Evolutionary conservation across 1,139 yeast species (phyloP), one percentile per base, ranked within the genome.

Genomic region (Scheffersomyces lignicola): DNA sequence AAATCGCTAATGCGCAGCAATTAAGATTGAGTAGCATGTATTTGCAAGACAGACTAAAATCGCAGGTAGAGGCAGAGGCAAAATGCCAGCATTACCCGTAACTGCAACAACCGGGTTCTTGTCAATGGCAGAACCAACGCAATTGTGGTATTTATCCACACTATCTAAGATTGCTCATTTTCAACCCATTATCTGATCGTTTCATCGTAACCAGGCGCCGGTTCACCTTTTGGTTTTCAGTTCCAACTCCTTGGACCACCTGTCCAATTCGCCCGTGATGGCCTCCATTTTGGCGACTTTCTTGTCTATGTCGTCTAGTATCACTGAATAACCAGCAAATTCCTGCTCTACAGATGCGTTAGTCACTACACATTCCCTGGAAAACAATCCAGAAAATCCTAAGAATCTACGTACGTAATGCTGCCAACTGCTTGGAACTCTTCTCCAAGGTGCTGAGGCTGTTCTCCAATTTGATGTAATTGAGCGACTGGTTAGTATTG

Each of bases 401-500:
- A n/a, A 29, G 12, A 21, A 10, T 24, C 15, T 31, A 65, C 74
- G 39, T 54, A 68, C 75, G 58, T 28, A 61, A 39, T 10, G 51
- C 40, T 26, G 46, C 48, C 22, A 69, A 48, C 7, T 51, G 52
- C 1, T 54, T 53, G 3, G 69, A 54, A 40, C 66, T 65, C 21
- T 53, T 45, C 32, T 66, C 67, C 24, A 78, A 42, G 5, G 49
- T 51, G 34, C 63, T 64, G 29, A 77, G 48, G 31, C 71, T 73
- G 38, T 68, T 69, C 37, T 76, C 82, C 30, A 78, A 54, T 45
- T 76, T 78, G 40, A 78, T 73, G 48, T 75, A 78, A 46, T 74
- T 74, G 42, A 78, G 56, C 2, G 81, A 73, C 35, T 79, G 78
- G 38, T 76, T 67, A 13, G 83, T 79, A 49, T 80, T 80, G 37